Conservation (phyloP, 352 stramenopile species). For the Phytophthora capsici region DNA sequence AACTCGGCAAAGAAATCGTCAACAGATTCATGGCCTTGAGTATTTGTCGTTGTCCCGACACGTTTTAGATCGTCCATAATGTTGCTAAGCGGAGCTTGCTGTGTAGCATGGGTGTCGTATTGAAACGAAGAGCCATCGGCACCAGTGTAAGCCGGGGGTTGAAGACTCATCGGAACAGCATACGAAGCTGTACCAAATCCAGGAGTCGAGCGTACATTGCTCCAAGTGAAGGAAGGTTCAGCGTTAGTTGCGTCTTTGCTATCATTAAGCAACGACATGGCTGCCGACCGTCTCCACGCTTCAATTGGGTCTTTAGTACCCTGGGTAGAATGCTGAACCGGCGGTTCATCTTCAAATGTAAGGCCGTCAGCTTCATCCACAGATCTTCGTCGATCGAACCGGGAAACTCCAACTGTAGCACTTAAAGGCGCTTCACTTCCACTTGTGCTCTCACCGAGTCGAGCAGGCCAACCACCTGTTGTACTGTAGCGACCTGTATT, state of each 20-base stretch:
- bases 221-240: constrained; percentile 45
- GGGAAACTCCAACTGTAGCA: constrained; percentile 44
- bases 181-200: constrained; percentile 44
- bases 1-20: constrained; percentile 83
- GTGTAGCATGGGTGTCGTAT: constrained; percentile 6
- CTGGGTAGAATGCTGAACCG: background rate
- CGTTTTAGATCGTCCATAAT: constrained; percentile 78
- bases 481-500: constrained; percentile 13
- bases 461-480: constrained; percentile 16
- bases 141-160: constrained; percentile 17
- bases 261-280: constrained; percentile 27
- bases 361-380: constrained; percentile 40
- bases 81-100: constrained; percentile 21
- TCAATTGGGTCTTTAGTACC: constrained; percentile 23
- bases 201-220: constrained; percentile 36
- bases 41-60: constrained; percentile 16
- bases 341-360: constrained; percentile 10
- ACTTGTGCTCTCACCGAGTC: constrained; percentile 16
- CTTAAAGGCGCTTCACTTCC: constrained; percentile 1
- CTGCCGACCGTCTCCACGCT: constrained; percentile 28
- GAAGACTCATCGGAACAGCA: constrained; percentile 50
- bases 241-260: constrained; percentile 14
- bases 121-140: constrained; percentile 8
- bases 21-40: constrained; percentile 39
- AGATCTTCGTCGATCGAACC: constrained; percentile 56